A percentile compares a stretch with the other conserved stretches of the same genome.
Conservation (phyloP, 768 basidiomycete species). For the Rhodocollybia butyracea region DNA sequence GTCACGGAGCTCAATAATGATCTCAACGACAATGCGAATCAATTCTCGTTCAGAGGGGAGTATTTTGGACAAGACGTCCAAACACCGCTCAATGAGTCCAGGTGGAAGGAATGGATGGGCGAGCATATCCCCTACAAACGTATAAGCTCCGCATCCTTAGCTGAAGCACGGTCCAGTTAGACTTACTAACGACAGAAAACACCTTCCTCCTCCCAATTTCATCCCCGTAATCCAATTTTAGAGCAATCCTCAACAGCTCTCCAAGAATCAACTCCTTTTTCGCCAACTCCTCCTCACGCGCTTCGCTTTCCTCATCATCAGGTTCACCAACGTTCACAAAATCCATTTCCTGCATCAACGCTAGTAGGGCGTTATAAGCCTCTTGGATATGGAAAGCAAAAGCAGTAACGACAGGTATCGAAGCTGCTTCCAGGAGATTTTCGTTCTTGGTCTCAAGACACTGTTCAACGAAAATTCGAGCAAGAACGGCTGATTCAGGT, state of each 20-base stretch:
- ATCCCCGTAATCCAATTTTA: conserved; percentile 88
- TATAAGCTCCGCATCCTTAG: background rate
- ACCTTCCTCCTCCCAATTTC: conserved; percentile 92
- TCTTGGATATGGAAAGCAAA: conserved; percentile 84
- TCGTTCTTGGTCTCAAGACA: conserved; percentile 63
- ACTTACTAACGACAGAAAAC: conserved; percentile 83
- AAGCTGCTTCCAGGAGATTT: conserved; percentile 59
- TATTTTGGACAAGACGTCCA: conserved; percentile 84
- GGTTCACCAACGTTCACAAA: conserved; percentile 28
- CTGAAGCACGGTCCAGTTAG: background rate
- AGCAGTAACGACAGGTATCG: conserved; percentile 86
- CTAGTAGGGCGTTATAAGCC: conserved; percentile 63
- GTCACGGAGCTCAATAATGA: conserved; percentile 74
- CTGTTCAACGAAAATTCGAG: conserved; percentile 83
- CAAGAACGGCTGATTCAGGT: conserved; percentile 80
- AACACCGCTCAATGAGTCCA: conserved; percentile 69
- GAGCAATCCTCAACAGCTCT: conserved; percentile 77
- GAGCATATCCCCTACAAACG: conserved; percentile 74
- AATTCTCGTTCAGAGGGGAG: conserved; percentile 83
- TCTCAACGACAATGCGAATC: conserved; percentile 84
- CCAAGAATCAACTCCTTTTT: conserved; percentile 72
- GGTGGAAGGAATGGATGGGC: conserved; percentile 80
- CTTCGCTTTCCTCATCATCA: conserved; percentile 40
- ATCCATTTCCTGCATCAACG: conserved; percentile 38
- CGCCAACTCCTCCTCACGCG: conserved; percentile 54